phyloP scores from a whole-genome alignment of 352 stramenopile genomes.

The Pythium brachiatum region DNA sequence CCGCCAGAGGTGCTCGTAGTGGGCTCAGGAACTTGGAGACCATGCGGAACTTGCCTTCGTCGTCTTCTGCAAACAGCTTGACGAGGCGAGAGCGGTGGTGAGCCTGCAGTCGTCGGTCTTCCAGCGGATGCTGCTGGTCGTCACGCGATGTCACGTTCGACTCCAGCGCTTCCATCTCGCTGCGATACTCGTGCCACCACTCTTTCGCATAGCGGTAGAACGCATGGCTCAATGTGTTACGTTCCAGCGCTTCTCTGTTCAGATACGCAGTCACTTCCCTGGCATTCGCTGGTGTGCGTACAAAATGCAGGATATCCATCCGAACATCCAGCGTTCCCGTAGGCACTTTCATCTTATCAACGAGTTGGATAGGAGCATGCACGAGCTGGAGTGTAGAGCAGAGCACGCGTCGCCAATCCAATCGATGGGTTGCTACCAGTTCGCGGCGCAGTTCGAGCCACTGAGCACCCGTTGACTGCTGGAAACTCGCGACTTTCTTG shows the following conservation, averaged over 20 bases:
- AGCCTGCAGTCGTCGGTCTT: background rate
- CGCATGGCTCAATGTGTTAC: conserved; percentile 47
- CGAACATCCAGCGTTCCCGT: conserved; percentile 69
- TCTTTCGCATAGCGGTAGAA: conserved; percentile 85
- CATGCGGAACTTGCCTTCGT: conserved; percentile 80
- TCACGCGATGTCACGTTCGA: background rate
- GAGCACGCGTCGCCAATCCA: conserved; percentile 82
- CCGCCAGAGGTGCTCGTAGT: conserved; percentile 40
- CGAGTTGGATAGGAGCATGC: conserved; percentile 60
- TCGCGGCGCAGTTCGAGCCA: conserved; percentile 57
- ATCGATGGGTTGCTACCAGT: conserved; percentile 55
- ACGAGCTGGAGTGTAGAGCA: conserved; percentile 67
- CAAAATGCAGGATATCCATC: conserved; percentile 59
- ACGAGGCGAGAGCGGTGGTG: conserved; percentile 41
- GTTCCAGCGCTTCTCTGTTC: conserved; percentile 51
- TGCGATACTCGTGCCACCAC: conserved; percentile 82
- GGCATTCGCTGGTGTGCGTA: conserved; percentile 39
- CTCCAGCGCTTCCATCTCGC: conserved; percentile 29
- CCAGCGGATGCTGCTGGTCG: background rate
- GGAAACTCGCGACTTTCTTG: conserved; percentile 43
- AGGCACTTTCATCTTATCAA: conserved; percentile 68
- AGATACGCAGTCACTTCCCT: conserved; percentile 47
- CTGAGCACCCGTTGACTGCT: conserved; percentile 7
- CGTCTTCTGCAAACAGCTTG: conserved; percentile 87
- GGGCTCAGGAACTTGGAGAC: conserved; percentile 84